These are phyloP conservation scores for Komagataella mondaviorum DNA, from an alignment of 805 yeast species.

Conservation along the genomic window DNA sequence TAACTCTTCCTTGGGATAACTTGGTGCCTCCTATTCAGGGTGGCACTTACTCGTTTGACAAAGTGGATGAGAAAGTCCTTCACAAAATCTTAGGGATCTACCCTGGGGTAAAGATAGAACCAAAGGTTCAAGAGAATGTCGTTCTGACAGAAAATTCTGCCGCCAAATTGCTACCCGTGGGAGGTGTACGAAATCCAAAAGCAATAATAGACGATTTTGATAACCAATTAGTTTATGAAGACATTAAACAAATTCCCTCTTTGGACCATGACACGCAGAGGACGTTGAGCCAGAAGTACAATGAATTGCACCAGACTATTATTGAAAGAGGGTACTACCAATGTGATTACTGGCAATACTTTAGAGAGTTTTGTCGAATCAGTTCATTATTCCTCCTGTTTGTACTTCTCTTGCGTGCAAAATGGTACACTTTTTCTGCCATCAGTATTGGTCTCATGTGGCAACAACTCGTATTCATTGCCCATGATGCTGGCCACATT, in stretches of 20 bases:
- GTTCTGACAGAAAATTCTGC: conserved; percentile 24
- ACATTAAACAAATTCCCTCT: conserved; percentile 43
- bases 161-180: conserved; percentile 21
- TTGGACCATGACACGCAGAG: conserved; percentile 60
- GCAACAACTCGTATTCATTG: conserved; percentile 85
- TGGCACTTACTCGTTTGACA: conserved; percentile 1
- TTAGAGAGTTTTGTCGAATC: conserved; percentile 55
- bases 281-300: conserved; percentile 39
- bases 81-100: conserved; percentile 2
- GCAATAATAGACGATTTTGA: conserved; percentile 44
- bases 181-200: conserved; percentile 39
- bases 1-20: conserved; percentile 49
- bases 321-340: conserved; percentile 49
- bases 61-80: not conserved
- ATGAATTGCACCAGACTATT: conserved; percentile 41
- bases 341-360: conserved; percentile 64
- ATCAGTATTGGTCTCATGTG: conserved; percentile 59
- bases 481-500: conserved; percentile 84
- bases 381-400: conserved; percentile 35
- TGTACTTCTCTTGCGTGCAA: conserved; percentile 30
- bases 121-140: conserved; percentile 36
- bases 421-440: conserved; percentile 43
- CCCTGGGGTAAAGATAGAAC: conserved; percentile 22
- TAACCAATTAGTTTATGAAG: conserved; percentile 37
- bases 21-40: conserved; percentile 86